Evolutionary conservation across 768 basidiomycete genomes (phyloP).

Genomic region (Candolleomyces efflorescens): DNA sequence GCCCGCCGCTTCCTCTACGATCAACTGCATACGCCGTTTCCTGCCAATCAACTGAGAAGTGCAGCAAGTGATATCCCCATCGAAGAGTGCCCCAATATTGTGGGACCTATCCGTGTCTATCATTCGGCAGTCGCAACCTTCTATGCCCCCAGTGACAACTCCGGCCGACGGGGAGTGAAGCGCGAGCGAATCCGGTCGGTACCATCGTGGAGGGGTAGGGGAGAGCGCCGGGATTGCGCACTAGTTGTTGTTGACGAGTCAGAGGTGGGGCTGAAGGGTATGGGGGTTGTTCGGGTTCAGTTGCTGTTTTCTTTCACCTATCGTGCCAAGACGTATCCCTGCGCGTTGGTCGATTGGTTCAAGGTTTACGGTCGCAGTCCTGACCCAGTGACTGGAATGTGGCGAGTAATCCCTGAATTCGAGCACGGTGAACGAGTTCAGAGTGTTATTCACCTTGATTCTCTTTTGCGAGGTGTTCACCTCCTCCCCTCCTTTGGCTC

Average conservation of each 20-base stretch:
- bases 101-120: not conserved
- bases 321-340: too few species aligned
- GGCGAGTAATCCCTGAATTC: too few species aligned
- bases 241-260: slow-evolving; percentile 17
- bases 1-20: not conserved
- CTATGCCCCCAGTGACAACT: slow-evolving; percentile 5
- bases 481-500: too few species aligned
- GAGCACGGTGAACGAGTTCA: too few species aligned
- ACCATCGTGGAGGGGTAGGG: slow-evolving; percentile 19
- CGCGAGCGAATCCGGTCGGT: slow-evolving; percentile 13
- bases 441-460: too few species aligned
- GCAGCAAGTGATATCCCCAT: not conserved
- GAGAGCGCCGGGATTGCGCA: slow-evolving; percentile 23
- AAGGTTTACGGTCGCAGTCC: too few species aligned
- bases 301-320: too few species aligned
- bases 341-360: too few species aligned
- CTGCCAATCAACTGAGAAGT: not conserved
- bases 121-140: slow-evolving; percentile 1
- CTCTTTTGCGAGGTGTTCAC: too few species aligned
- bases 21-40: not conserved
- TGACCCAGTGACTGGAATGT: too few species aligned
- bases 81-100: not conserved
- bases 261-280: slow-evolving; percentile 17
- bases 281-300: slow-evolving; percentile 12
- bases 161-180: not conserved